Conservation (phyloP, 163 green algal genomes). For the Scenedesmus sp. region DNA sequence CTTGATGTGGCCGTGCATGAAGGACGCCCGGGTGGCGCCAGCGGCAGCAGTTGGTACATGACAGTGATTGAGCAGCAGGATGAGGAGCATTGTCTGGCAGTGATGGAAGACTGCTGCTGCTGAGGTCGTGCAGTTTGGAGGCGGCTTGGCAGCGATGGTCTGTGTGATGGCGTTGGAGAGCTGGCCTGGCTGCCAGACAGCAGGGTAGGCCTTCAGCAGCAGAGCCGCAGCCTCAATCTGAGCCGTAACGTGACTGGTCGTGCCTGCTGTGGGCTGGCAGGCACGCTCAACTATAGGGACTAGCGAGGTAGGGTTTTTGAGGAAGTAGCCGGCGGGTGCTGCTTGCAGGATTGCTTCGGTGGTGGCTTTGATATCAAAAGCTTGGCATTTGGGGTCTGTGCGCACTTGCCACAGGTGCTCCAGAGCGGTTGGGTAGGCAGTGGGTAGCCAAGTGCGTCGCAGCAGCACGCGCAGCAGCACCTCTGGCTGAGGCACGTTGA, state of each 20-base stretch:
- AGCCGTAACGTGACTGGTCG: not conserved
- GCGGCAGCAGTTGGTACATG: not conserved
- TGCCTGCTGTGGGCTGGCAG: not conserved
- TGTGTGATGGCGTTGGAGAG: not conserved
- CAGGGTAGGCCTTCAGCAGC: slow-evolving; percentile 11
- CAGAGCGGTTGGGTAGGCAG: not conserved
- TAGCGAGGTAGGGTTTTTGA: not conserved
- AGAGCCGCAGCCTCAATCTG: not conserved
- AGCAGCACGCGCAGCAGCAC: not conserved
- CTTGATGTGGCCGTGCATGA: slow-evolving; percentile 10
- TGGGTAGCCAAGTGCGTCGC: slow-evolving; percentile 11
- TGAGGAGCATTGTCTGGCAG: not conserved
- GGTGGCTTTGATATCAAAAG: not conserved
- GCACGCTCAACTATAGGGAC: not conserved
- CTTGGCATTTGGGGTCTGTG: not conserved
- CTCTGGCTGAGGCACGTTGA: not conserved
- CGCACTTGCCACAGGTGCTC: not conserved
- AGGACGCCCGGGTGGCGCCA: not conserved
- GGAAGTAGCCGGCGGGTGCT: not conserved
- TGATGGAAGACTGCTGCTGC: not conserved
- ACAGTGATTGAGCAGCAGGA: slow-evolving; percentile 1
- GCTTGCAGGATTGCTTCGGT: not conserved
- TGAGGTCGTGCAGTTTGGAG: not conserved
- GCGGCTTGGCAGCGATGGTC: not conserved
- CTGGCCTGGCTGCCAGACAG: not conserved